Base-by-base conservation (phyloP, 202 grass and related monocot genomes). In the Cymbopogon flexuosus region DNA sequence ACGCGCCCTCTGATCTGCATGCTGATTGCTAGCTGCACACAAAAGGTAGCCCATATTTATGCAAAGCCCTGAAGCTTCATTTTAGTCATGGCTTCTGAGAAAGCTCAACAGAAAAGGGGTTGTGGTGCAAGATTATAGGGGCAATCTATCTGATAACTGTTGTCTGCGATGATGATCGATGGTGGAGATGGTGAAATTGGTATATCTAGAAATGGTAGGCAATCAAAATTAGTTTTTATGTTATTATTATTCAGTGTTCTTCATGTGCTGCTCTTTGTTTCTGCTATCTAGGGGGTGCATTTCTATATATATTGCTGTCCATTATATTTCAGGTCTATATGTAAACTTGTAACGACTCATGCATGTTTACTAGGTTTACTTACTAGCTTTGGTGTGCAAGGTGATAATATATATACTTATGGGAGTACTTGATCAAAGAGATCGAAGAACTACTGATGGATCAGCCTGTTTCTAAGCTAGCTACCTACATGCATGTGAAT, bases 71-170 rank as follows among this genome's bases (percentile, higher is more conserved):
- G 86, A 93, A 91, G 91, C 91, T 91, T 88, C 84, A 80, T 93
- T 93, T 93, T 93, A 85, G 84, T 78, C 84, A 90, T 85, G 87
- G 87, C 87, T 93, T 93, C 87, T 40, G 70, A 70, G 81, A 70
- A 87, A 87, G 36, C 79, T 68, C 35, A 51, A 61, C 41, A 18
- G 51, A 54, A 89, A 89, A 67, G 87, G 73, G 78, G 83, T 78
- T 85, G 58, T 66, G 67, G 84, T 88, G 41, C 70, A 73, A 84
- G 68, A 89, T 67, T 12, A 69, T 69, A 64, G 76, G 76, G 75
- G 68, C 22, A 27, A n/a, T 8, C 7, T 29, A 62, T 43, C 30
- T 15, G 33, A 46, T 71, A 74, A 30, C 27, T 39, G 14, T 70
- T n/a, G 16, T 43, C 45, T 56, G 2, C 52, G 52, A 5, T 56